phyloP scores from a whole-genome alignment of 345 rosid species.

The Syzygium aromaticum region DNA sequence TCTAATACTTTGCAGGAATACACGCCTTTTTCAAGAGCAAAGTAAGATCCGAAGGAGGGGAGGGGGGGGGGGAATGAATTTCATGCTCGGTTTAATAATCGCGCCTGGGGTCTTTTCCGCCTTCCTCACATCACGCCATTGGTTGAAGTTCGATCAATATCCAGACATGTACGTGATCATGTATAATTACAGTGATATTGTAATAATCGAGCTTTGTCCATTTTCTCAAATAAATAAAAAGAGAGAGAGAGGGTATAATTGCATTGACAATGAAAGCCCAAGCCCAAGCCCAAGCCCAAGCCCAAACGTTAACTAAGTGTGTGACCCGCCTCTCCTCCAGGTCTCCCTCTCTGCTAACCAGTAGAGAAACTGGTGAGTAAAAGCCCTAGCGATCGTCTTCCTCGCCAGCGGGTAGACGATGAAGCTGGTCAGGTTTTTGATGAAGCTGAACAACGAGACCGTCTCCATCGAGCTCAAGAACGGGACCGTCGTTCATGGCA shows the following conservation, averaged over 20 bases:
- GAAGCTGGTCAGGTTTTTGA: slow-evolving; percentile 85
- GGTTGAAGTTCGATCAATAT: not conserved
- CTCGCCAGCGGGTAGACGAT: slow-evolving; percentile 1
- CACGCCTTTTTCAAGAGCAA: not conserved
- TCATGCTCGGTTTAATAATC: not conserved
- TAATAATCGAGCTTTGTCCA: too few relatives aligned
- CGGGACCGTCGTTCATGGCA: slow-evolving; percentile 89
- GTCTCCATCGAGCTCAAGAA: slow-evolving; percentile 96
- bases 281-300: not conserved
- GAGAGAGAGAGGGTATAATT: not conserved
- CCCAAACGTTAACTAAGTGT: not conserved
- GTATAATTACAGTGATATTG: too few relatives aligned
- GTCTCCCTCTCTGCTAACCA: not conserved
- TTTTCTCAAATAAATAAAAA: too few relatives aligned
- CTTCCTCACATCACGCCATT: not conserved
- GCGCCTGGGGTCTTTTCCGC: not conserved
- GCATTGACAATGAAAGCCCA: not conserved
- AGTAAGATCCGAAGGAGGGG: not conserved
- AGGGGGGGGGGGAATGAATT: not conserved
- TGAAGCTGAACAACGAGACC: slow-evolving; percentile 96
- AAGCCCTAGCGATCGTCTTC: not conserved
- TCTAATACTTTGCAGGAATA: not conserved
- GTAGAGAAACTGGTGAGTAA: not conserved
- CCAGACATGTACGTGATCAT: too few relatives aligned
- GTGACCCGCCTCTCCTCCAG: not conserved